Evolutionary conservation across 2,329 filamentous ascomycete species (phyloP).

Genomic region (Aspergillus oerlinghausenensis): DNA sequence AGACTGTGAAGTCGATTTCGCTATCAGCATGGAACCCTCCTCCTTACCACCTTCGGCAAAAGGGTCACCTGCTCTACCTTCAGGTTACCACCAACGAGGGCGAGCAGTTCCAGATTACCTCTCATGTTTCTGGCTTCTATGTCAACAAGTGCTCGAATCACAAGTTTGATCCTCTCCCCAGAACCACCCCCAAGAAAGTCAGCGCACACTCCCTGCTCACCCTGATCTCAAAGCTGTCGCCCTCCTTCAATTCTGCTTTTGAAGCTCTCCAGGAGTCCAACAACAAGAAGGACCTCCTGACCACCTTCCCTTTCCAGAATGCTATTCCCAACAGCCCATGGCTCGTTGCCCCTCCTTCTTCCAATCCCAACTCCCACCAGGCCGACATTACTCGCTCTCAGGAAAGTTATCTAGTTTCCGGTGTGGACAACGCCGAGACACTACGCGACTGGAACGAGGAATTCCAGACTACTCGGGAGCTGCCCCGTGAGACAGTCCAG

Average conservation of each 20-base stretch:
- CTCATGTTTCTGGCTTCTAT: slow-evolving; percentile 91
- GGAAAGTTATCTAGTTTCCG: slow-evolving; percentile 84
- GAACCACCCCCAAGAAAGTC: slow-evolving; percentile 70
- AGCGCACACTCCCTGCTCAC: slow-evolving; percentile 81
- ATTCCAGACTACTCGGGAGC: slow-evolving; percentile 91
- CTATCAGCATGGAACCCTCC: slow-evolving; percentile 96
- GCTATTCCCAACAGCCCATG: slow-evolving; percentile 88
- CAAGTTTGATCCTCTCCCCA: slow-evolving; percentile 89
- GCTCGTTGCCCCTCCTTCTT: slow-evolving; percentile 67
- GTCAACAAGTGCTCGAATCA: slow-evolving; percentile 93
- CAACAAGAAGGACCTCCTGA: slow-evolving; percentile 77
- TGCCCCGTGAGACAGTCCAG: slow-evolving; percentile 89
- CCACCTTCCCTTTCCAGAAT: slow-evolving; percentile 94
- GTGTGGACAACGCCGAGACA: slow-evolving; percentile 89
- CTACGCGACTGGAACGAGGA: slow-evolving; percentile 98
- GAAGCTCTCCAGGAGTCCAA: slow-evolving; percentile 77
- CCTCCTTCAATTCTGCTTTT: slow-evolving; percentile 75
- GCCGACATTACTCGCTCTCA: slow-evolving; percentile 84
- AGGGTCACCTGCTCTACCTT: slow-evolving; percentile 88
- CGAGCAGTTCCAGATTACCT: slow-evolving; percentile 89
- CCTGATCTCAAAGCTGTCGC: slow-evolving; percentile 72
- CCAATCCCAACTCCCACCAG: slow-evolving; percentile 65
- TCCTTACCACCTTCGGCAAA: slow-evolving; percentile 83
- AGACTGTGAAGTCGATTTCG: slow-evolving; percentile 83
- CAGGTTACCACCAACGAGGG: slow-evolving; percentile 87